A percentile compares a stretch with the other conserved stretches of the same genome.
These are phyloP conservation scores for Viridothelium virens DNA, from an alignment of 495 filamentous ascomycete genomes.

Conservation along the genomic window DNA sequence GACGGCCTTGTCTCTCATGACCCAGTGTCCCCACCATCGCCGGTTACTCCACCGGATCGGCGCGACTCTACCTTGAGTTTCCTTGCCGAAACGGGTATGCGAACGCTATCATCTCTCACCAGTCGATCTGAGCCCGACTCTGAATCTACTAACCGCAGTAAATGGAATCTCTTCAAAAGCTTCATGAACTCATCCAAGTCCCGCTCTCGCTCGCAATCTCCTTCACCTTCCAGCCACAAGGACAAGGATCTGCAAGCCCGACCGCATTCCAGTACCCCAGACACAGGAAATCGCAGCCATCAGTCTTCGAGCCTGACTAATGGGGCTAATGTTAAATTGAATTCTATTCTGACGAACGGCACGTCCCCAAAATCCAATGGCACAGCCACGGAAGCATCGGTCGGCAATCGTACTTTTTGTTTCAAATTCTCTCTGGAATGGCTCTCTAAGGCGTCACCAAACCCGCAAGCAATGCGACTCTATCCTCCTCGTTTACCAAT, in stretches of 20 bases:
- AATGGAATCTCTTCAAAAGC: constrained; percentile 21
- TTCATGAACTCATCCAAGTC: constrained; percentile 20
- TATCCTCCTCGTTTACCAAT: constrained; percentile 68
- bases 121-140: constrained; percentile 17
- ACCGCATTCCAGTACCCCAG: neutral
- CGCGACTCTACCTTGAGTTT: constrained; percentile 22
- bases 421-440: constrained; percentile 79
- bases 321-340: neutral
- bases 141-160: constrained; percentile 14
- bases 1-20: constrained; percentile 48
- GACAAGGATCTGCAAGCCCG: neutral
- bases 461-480: constrained; percentile 52
- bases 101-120: constrained; percentile 23
- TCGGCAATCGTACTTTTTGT: constrained; percentile 47
- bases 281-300: neutral
- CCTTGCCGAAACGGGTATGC: constrained; percentile 22
- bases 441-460: constrained; percentile 50
- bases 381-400: too few species aligned
- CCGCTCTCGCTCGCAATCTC: constrained; percentile 22
- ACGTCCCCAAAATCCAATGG: constrained; percentile 9
- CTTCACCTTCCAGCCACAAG: neutral
- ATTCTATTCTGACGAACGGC: neutral
- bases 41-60: constrained; percentile 29
- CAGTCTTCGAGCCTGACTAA: neutral
- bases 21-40: constrained; percentile 31